These are phyloP conservation scores for Leccinum ochraceum DNA, from an alignment of 768 basidiomycete genomes.

Conservation along the genomic window DNA sequence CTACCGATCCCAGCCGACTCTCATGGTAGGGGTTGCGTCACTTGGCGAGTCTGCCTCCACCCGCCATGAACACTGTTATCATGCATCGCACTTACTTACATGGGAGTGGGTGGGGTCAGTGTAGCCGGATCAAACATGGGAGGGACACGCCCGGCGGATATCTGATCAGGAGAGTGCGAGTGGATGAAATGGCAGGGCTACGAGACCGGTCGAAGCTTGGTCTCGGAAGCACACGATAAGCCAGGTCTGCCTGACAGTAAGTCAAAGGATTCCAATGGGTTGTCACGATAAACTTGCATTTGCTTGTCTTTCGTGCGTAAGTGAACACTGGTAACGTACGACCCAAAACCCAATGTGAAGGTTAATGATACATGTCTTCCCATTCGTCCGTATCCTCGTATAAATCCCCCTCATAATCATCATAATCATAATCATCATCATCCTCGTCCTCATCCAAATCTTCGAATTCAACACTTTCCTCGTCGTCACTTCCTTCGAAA, in stretches of 20 bases:
- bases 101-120: not conserved
- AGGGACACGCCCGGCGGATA: not conserved
- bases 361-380: slow-evolving; percentile 15
- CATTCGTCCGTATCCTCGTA: not conserved
- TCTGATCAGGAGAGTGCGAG: not conserved
- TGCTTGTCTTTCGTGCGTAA: too few species aligned
- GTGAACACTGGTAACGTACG: too few species aligned
- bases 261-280: not conserved
- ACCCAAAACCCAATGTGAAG: not conserved
- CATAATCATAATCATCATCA: not conserved
- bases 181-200: not conserved
- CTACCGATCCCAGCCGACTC: not conserved
- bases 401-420: slow-evolving; percentile 3
- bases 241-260: not conserved
- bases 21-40: not conserved
- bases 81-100: not conserved
- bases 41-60: not conserved
- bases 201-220: not conserved
- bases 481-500: slow-evolving; percentile 59
- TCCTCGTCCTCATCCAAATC: slow-evolving; percentile 15
- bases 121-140: not conserved
- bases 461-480: slow-evolving; percentile 32
- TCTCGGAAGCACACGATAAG: not conserved
- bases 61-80: not conserved
- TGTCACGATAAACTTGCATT: not conserved